Percentiles rank a stretch among this genome's conserved stretches.
These are phyloP conservation scores for Vitis hybrid DNA, from an alignment of 177 flowering plant species.

Conservation along the genomic window DNA sequence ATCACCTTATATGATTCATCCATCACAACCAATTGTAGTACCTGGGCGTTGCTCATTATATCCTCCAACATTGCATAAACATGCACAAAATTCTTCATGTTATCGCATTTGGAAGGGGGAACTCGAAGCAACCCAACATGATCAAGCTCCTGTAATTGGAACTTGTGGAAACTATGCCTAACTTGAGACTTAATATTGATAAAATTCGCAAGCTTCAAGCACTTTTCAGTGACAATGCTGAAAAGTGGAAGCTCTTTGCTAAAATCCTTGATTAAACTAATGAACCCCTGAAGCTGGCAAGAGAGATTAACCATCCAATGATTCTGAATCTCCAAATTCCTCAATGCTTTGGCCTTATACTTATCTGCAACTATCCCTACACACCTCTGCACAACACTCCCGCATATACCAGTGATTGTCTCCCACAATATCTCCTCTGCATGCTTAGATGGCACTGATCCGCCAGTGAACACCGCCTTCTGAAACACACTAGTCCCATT, in stretches of 20 bases:
- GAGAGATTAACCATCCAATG: slow-evolving; percentile 55
- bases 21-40: slow-evolving; percentile 44
- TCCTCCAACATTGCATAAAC: slow-evolving; percentile 60
- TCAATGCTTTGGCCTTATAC: slow-evolving; percentile 42
- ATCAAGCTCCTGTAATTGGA: slow-evolving; percentile 50
- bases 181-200: slow-evolving; percentile 48
- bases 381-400: slow-evolving; percentile 35
- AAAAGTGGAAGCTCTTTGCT: slow-evolving; percentile 52
- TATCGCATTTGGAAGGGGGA: slow-evolving; percentile 29
- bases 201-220: slow-evolving; percentile 39
- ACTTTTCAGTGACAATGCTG: slow-evolving; percentile 37
- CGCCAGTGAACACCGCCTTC: slow-evolving; percentile 33
- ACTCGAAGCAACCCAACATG: slow-evolving; percentile 45
- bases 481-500: slow-evolving; percentile 43
- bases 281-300: slow-evolving; percentile 54
- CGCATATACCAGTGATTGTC: slow-evolving; percentile 36
- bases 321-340: slow-evolving; percentile 44
- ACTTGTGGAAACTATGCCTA: slow-evolving; percentile 44
- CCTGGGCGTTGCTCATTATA: slow-evolving; percentile 40
- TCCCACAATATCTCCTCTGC: slow-evolving; percentile 66
- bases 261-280: slow-evolving; percentile 66
- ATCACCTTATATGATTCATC: slow-evolving; percentile 60
- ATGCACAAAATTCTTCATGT: slow-evolving; percentile 25
- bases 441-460: slow-evolving; percentile 33
- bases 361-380: slow-evolving; percentile 51